A percentile compares a stretch with the other conserved stretches of the same genome.
phyloP scores from a whole-genome alignment of 2,329 filamentous ascomycete species.

The Pseudomassariella vexata region DNA sequence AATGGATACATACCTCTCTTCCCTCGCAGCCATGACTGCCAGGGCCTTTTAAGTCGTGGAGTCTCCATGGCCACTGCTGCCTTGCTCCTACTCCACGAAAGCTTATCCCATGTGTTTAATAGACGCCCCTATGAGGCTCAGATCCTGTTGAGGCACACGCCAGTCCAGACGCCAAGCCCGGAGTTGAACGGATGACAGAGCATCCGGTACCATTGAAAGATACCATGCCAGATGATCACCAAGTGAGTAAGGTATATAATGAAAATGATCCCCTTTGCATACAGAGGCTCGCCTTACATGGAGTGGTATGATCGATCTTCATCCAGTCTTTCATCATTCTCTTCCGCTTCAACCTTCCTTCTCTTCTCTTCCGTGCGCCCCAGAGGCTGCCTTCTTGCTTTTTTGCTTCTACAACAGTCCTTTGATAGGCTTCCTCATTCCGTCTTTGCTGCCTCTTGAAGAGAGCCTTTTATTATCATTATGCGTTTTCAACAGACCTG shows the following conservation, averaged over 20 bases:
- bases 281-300: conserved; percentile 3
- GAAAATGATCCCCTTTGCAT: conserved; percentile 2
- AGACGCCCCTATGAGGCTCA: background rate
- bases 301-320: conserved; percentile 3
- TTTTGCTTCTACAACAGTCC: conserved; percentile 11
- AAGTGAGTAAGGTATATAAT: conserved; percentile 5
- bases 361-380: conserved; percentile 5
- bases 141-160: background rate
- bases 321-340: conserved; percentile 4
- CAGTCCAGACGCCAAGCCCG: background rate
- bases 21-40: background rate
- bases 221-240: conserved; percentile 1
- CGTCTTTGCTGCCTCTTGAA: conserved; percentile 19
- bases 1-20: no score
- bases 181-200: conserved; percentile 4
- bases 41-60: background rate
- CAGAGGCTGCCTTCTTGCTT: conserved; percentile 12
- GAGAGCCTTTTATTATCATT: conserved; percentile 9
- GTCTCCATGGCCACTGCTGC: conserved; percentile 1
- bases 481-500: conserved; percentile 15
- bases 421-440: conserved; percentile 19
- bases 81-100: background rate
- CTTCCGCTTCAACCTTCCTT: conserved; percentile 3
- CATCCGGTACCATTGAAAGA: conserved; percentile 6
- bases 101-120: background rate